Evolutionary conservation across 23 red algal species (phyloP).

Genomic region (Gracilaria domingensis): DNA sequence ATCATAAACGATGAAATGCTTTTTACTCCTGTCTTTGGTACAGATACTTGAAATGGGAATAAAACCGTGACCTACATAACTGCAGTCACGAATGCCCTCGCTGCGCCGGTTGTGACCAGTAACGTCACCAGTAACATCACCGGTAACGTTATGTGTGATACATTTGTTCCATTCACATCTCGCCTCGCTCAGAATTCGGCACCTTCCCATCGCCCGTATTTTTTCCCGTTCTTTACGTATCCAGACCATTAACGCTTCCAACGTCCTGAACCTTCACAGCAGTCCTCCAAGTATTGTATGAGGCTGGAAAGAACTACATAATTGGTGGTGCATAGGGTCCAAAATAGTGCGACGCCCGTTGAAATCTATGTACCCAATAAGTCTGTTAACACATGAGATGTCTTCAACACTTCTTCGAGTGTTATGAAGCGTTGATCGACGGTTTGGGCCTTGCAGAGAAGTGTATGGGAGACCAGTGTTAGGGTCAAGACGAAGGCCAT

Average conservation of each 20-base stretch:
- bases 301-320: neutral
- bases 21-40: neutral
- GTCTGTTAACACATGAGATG: neutral
- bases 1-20: neutral
- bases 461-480: neutral
- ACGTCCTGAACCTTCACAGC: neutral
- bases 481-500: neutral
- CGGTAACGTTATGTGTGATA: too few species aligned
- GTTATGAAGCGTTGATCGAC: neutral
- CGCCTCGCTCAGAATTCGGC: too few species aligned
- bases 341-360: neutral
- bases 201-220: too few species aligned
- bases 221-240: neutral
- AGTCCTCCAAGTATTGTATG: neutral
- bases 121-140: too few species aligned
- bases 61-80: too few species aligned
- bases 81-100: too few species aligned
- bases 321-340: neutral
- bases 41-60: neutral
- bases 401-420: conserved; percentile 1
- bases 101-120: too few species aligned
- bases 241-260: neutral
- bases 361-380: neutral
- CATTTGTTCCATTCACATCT: too few species aligned
- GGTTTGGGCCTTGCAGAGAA: neutral